Base-by-base conservation (phyloP, 257 asterid genomes). In the Solanum habrochaites region DNA sequence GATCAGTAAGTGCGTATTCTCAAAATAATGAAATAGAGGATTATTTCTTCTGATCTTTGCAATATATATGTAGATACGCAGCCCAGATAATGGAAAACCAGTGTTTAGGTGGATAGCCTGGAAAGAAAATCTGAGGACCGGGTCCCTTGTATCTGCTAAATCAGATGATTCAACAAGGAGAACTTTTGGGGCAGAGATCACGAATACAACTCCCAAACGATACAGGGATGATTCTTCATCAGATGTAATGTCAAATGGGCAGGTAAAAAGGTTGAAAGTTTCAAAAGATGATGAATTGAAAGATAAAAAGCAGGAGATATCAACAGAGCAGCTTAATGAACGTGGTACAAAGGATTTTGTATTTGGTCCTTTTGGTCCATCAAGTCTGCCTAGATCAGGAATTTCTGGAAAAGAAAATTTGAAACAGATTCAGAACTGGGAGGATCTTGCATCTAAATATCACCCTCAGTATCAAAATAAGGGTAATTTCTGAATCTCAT, bases 361-460 rank as follows among this genome's bases (percentile, higher is more conserved):
- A 45, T 94, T 91, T 86, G 98, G 98, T 60, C 98, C 98, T 62
- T 94, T 94, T 82, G 74, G 92, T 83, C 93, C 93, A 60, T 90
- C 93, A 64, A 87, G 85, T 39, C 82, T 88, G 35, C 69, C 88
- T 29, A 86, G 85, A 29, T 21, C 82, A 66, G 86, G 64, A 86
- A 82, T 45, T 86, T 82, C 89, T 82, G 88, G 75, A 31, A 90
- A 85, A 89, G 80, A 85, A 75, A 91, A 85, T n/a, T 85, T 42
- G 18, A 84, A 85, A 86, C 90, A 81, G 87, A 83, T 75, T 74
- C 91, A 40, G 73, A 93, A 91, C 86, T 86, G 78, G 87, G 91
- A 92, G 85, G 88, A 88, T 69, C 88, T 89, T 83, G 88, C 93
- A 75, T 69, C 89, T 86, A 72, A 83, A 80, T 87, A 87, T 88